These are phyloP conservation scores for Fusarium bulbicola DNA, from an alignment of 2,329 filamentous ascomycete genomes.

Conservation along the genomic window DNA sequence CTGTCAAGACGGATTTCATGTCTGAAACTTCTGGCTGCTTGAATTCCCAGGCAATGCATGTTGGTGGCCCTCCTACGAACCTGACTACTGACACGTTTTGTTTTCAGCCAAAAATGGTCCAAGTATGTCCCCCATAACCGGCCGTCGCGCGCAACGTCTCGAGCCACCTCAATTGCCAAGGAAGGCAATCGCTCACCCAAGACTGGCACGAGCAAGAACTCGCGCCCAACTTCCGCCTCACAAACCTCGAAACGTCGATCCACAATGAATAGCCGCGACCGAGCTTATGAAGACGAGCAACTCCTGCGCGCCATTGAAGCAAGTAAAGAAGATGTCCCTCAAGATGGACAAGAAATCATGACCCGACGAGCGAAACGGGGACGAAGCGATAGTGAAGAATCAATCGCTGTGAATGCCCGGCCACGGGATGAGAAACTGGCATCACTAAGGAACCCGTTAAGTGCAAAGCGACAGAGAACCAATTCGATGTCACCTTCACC, in stretches of 20 bases:
- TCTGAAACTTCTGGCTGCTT: neutral
- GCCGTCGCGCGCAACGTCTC: slow-evolving; percentile 64
- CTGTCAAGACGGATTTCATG: neutral
- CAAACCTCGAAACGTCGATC: slow-evolving; percentile 81
- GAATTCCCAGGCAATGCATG: neutral
- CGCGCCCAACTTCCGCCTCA: slow-evolving; percentile 59
- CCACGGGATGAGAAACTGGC: slow-evolving; percentile 36
- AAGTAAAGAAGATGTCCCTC: slow-evolving; percentile 81
- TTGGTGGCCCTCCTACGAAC: neutral
- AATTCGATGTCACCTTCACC: slow-evolving; percentile 77
- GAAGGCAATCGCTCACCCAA: slow-evolving; percentile 65
- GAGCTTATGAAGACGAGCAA: slow-evolving; percentile 94
- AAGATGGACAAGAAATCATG: slow-evolving; percentile 59
- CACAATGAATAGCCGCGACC: slow-evolving; percentile 96
- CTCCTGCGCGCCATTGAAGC: slow-evolving; percentile 91
- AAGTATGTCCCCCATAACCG: slow-evolving; percentile 70
- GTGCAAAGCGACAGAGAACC: slow-evolving; percentile 84
- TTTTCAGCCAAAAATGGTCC: slow-evolving; percentile 69
- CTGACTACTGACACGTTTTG: slow-evolving; percentile 48
- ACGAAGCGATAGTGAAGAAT: slow-evolving; percentile 95
- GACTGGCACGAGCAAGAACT: slow-evolving; percentile 68
- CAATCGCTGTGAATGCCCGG: slow-evolving; percentile 53
- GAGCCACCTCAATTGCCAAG: slow-evolving; percentile 68
- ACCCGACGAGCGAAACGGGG: slow-evolving; percentile 80
- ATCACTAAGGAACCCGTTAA: slow-evolving; percentile 70